These are phyloP conservation scores for Colletotrichum sublineola DNA, from an alignment of 2,329 filamentous ascomycete species.

Conservation along the genomic window DNA sequence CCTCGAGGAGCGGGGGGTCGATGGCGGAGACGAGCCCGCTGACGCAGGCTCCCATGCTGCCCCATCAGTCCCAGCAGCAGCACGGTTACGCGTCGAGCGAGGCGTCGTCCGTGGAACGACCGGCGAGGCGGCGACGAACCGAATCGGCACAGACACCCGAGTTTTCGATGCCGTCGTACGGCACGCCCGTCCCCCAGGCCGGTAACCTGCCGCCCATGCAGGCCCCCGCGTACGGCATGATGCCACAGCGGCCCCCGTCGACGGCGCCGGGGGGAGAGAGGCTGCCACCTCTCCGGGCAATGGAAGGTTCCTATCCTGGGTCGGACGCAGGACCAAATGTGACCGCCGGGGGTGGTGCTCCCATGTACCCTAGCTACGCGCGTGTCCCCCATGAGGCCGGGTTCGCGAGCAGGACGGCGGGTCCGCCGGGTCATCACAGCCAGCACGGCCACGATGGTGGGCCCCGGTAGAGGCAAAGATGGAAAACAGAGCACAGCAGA, in stretches of 20 bases:
- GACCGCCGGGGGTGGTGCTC: constrained; percentile 24
- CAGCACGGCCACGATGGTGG: constrained; percentile 32
- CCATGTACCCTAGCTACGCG: constrained; percentile 38
- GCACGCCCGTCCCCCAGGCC: constrained; percentile 51
- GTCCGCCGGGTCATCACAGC: constrained; percentile 27
- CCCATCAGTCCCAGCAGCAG: constrained; percentile 45
- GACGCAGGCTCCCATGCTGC: constrained; percentile 46
- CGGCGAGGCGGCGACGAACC: constrained; percentile 61
- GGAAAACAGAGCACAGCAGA: constrained; percentile 27
- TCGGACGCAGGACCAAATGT: constrained; percentile 17
- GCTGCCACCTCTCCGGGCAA: constrained; percentile 62
- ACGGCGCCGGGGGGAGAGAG: constrained; percentile 57
- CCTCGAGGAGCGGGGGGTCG: constrained; percentile 52
- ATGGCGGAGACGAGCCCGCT: constrained; percentile 56
- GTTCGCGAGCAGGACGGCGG: constrained; percentile 37
- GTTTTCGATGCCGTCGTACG: constrained; percentile 56
- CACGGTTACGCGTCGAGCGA: constrained; percentile 57
- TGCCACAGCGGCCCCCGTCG: constrained; percentile 54
- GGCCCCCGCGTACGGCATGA: constrained; percentile 53
- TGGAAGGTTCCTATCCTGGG: constrained; percentile 54
- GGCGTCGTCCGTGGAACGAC: constrained; percentile 59
- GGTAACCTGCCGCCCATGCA: constrained; percentile 58
- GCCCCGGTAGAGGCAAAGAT: constrained; percentile 19
- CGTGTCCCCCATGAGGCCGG: constrained; percentile 43
- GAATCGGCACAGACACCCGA: constrained; percentile 59